These are phyloP conservation scores for Peronosclerospora sorghi DNA, from an alignment of 352 stramenopile species.

Conservation along the genomic window DNA sequence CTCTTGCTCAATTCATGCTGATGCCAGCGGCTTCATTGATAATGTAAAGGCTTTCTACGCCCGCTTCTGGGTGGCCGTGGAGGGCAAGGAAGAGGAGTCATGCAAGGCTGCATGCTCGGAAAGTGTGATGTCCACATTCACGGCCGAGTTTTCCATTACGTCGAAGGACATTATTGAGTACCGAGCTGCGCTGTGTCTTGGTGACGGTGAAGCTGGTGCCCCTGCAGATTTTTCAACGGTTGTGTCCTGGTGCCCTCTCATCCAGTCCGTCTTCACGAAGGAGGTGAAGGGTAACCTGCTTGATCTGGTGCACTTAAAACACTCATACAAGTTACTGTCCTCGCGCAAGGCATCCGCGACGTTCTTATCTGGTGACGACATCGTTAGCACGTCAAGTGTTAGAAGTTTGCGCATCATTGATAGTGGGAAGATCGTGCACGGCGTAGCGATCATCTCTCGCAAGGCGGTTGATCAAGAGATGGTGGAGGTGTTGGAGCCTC, in stretches of 20 bases:
- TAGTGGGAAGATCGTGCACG: constrained; percentile 71
- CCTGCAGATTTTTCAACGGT: constrained; percentile 74
- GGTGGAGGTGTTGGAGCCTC: constrained; percentile 43
- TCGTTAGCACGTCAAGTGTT: constrained; percentile 64
- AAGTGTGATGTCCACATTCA: constrained; percentile 52
- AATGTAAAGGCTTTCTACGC: constrained; percentile 72
- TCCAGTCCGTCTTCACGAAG: constrained; percentile 75
- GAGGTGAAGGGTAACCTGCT: constrained; percentile 77
- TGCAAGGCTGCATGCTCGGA: constrained; percentile 46
- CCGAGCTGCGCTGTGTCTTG: constrained; percentile 41
- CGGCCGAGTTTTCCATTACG: constrained; percentile 46
- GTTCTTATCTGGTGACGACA: constrained; percentile 56
- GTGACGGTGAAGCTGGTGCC: constrained; percentile 16
- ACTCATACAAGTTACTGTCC: constrained; percentile 72
- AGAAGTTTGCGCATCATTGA: constrained; percentile 63
- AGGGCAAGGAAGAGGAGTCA: constrained; percentile 44
- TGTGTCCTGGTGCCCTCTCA: constrained; percentile 69
- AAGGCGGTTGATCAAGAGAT: constrained; percentile 40
- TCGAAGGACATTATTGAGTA: constrained; percentile 49
- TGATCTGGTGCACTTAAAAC: constrained; percentile 72
- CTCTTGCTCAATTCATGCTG: constrained; percentile 38
- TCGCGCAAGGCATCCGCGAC: constrained; percentile 18
- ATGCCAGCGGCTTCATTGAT: constrained; percentile 30
- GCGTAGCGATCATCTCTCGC: constrained; percentile 53
- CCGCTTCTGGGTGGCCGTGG: constrained; percentile 57